Conservation (phyloP, 2,329 filamentous ascomycete genomes). For the Amphichorda felina region DNA sequence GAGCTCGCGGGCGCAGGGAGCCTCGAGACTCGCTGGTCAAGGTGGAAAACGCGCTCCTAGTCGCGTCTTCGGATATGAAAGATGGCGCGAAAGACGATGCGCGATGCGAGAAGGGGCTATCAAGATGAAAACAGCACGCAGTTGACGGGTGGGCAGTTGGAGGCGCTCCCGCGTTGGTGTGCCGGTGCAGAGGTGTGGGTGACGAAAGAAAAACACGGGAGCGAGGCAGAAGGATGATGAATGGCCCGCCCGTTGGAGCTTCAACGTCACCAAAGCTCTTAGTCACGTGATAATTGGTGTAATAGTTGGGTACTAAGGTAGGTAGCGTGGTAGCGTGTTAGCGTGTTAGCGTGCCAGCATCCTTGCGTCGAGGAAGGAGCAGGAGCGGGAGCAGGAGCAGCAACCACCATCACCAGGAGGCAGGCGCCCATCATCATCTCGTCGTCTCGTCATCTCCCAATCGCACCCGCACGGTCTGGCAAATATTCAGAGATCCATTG, state of each 20-base stretch:
- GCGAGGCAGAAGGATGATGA: conserved; percentile 14
- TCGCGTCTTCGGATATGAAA: not conserved
- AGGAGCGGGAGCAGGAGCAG: no score
- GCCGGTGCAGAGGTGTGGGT: conserved; percentile 17
- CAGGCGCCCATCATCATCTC: no score
- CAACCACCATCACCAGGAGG: no score
- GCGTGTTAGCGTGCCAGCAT: no score
- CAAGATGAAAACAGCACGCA: conserved; percentile 16
- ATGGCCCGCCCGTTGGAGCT: conserved; percentile 7
- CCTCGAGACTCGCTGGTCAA: no score
- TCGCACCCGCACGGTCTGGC: no score
- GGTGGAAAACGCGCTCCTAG: conserved; percentile 1
- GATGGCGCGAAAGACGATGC: conserved; percentile 6
- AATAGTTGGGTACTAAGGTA: no score
- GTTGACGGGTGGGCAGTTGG: conserved; percentile 9
- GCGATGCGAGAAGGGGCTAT: conserved; percentile 15
- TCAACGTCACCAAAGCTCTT: conserved; percentile 1
- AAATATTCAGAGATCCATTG: not conserved
- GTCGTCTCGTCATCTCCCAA: no score
- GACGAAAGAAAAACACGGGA: conserved; percentile 19
- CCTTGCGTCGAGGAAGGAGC: no score
- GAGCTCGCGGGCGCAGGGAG: not conserved
- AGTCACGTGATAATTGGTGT: conserved; percentile 1
- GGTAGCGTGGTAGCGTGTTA: no score
- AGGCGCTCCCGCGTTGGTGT: conserved; percentile 13